These are phyloP conservation scores for Herpetospermum pedunculosum DNA, from an alignment of 306 rosid species.

Conservation along the genomic window DNA sequence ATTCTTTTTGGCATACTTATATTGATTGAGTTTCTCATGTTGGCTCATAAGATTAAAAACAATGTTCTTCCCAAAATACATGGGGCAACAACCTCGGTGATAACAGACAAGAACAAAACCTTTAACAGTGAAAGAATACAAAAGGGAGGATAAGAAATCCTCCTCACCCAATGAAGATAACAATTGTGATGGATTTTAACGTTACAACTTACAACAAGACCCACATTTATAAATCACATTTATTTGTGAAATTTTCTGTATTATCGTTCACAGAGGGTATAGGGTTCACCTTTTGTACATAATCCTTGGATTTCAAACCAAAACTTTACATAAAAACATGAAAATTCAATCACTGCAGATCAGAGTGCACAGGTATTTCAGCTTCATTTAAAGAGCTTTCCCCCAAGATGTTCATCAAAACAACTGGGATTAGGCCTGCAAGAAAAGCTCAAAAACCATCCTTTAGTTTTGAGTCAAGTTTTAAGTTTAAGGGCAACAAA, in stretches of 20 bases:
- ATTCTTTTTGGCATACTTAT: background rate
- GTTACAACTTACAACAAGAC: background rate
- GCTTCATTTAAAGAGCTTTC: background rate
- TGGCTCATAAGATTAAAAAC: background rate
- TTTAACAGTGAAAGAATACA: background rate
- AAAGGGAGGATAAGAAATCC: background rate
- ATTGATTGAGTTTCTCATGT: background rate
- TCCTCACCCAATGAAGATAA: background rate
- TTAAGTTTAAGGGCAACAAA: background rate
- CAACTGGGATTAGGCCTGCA: slow-evolving; percentile 3
- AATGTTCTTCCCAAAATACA: background rate
- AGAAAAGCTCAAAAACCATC: background rate
- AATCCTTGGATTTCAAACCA: background rate
- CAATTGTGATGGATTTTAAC: background rate
- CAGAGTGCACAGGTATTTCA: background rate
- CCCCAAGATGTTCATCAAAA: background rate
- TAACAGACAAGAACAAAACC: background rate
- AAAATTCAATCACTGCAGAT: background rate
- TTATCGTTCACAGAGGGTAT: background rate
- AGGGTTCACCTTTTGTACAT: background rate
- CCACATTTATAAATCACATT: background rate
- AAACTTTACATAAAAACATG: background rate
- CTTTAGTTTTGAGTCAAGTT: background rate
- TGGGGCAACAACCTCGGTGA: background rate
- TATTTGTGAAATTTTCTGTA: background rate